These are phyloP conservation scores for Micractinium sp. DNA, from an alignment of 139 green algal species.

Conservation along the genomic window DNA sequence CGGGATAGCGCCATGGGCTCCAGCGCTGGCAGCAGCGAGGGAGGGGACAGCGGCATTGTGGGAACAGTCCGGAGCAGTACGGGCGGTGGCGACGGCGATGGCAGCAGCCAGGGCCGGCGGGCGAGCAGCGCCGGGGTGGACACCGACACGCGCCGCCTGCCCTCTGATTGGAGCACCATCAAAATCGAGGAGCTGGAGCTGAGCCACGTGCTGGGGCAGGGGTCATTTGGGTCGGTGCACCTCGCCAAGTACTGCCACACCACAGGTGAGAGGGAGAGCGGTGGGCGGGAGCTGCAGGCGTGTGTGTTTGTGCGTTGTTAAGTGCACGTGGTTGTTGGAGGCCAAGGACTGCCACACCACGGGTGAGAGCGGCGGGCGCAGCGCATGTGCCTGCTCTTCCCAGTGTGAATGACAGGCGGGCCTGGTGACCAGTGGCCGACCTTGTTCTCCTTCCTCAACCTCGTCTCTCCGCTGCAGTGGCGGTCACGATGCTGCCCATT, in stretches of 20 bases:
- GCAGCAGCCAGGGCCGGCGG: neutral
- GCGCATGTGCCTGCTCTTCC: neutral
- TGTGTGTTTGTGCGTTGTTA: neutral
- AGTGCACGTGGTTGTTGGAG: no score
- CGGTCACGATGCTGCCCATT: no score
- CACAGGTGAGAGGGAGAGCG: neutral
- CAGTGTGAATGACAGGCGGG: neutral
- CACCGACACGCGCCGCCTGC: slow-evolving; percentile 1
- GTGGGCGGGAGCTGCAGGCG: neutral
- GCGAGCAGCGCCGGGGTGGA: neutral
- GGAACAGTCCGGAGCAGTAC: neutral
- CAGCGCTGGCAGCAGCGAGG: neutral
- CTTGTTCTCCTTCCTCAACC: no score
- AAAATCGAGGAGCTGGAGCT: slow-evolving; percentile 40
- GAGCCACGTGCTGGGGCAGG: slow-evolving; percentile 24
- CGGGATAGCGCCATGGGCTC: neutral
- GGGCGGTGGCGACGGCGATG: neutral
- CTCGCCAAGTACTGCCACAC: slow-evolving; percentile 37
- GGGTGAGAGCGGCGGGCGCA: no score
- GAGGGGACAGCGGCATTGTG: neutral
- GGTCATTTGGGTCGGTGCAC: slow-evolving; percentile 40
- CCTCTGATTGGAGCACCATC: neutral
- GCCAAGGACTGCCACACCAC: no score
- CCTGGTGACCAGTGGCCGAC: no score
- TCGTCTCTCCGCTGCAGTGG: no score